These are phyloP conservation scores for Warburgia ugandensis DNA, from an alignment of 164 flowering plant species.

Conservation along the genomic window DNA sequence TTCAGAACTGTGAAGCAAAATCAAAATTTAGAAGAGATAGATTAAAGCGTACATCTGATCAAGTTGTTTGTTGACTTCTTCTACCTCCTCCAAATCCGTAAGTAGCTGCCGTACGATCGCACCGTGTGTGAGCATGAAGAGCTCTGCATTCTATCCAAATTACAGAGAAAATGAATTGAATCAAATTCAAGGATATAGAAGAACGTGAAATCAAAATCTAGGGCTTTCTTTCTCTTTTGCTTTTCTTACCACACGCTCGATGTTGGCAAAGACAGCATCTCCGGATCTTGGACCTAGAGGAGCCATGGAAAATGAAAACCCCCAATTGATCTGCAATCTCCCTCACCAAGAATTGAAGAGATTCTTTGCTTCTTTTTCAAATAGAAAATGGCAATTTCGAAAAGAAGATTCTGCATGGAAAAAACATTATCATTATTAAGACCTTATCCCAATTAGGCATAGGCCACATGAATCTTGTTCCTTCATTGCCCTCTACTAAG, in stretches of 20 bases:
- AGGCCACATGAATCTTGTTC: no score
- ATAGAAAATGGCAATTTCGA: no score
- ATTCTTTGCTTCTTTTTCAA: no score
- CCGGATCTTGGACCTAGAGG: slow-evolving; percentile 78
- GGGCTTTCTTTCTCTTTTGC: no score
- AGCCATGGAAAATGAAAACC: slow-evolving; percentile 33
- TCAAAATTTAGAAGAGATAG: neutral
- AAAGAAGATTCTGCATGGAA: no score
- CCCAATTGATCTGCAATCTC: no score
- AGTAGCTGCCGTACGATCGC: slow-evolving; percentile 88
- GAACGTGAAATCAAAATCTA: neutral
- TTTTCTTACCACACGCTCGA: slow-evolving; percentile 58
- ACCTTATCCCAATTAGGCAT: no score
- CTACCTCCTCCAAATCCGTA: slow-evolving; percentile 93
- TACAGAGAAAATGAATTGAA: neutral
- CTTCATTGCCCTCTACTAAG: no score
- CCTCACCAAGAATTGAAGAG: no score
- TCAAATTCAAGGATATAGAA: neutral
- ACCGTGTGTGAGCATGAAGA: slow-evolving; percentile 85
- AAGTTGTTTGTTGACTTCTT: slow-evolving; percentile 92
- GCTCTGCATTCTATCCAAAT: slow-evolving; percentile 64
- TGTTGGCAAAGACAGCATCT: slow-evolving; percentile 76
- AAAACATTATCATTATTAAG: no score
- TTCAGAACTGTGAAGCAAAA: neutral
- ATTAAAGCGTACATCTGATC: slow-evolving; percentile 65